A percentile compares a stretch with the other conserved stretches of the same genome.
Conservation (phyloP, 192 early-diverging fungal species). For the Haplosporangium gracile region DNA sequence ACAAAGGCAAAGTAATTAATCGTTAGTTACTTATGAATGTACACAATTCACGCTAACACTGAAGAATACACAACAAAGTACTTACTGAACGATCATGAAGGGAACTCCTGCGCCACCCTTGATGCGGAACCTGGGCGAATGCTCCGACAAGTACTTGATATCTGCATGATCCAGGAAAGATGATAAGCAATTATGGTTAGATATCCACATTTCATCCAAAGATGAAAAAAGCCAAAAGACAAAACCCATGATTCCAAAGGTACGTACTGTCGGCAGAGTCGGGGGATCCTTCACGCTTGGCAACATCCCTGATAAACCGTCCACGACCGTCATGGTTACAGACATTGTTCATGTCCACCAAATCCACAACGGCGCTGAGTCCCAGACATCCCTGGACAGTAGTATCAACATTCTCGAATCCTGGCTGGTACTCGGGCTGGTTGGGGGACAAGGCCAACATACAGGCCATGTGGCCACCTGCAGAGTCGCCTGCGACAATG, state of each 20-base stretch:
- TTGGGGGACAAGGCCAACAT: slow-evolving; percentile 68
- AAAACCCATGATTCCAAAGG: background rate
- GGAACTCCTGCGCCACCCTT: slow-evolving; percentile 34
- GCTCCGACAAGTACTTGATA: slow-evolving; percentile 49
- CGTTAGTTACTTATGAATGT: background rate
- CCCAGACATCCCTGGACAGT: slow-evolving; percentile 67
- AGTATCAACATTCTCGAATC: slow-evolving; percentile 72
- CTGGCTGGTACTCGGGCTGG: slow-evolving; percentile 60
- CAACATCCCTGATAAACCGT: slow-evolving; percentile 62
- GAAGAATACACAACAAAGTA: background rate
- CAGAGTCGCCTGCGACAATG: slow-evolving; percentile 62
- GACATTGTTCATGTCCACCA: slow-evolving; percentile 58
- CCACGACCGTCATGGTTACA: slow-evolving; percentile 55
- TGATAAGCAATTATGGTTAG: background rate
- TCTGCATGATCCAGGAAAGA: slow-evolving; percentile 10
- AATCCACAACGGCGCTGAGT: slow-evolving; percentile 63
- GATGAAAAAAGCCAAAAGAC: background rate
- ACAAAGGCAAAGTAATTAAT: background rate
- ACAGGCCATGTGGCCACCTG: slow-evolving; percentile 72
- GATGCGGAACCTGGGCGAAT: slow-evolving; percentile 45
- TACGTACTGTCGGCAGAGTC: slow-evolving; percentile 50
- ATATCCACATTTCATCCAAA: background rate
- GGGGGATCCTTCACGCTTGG: slow-evolving; percentile 32
- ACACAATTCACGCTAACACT: background rate
- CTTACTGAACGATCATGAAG: slow-evolving; percentile 58